Evolutionary conservation across 140 eudicot species (phyloP).

Genomic region (Oenanthe javanica): DNA sequence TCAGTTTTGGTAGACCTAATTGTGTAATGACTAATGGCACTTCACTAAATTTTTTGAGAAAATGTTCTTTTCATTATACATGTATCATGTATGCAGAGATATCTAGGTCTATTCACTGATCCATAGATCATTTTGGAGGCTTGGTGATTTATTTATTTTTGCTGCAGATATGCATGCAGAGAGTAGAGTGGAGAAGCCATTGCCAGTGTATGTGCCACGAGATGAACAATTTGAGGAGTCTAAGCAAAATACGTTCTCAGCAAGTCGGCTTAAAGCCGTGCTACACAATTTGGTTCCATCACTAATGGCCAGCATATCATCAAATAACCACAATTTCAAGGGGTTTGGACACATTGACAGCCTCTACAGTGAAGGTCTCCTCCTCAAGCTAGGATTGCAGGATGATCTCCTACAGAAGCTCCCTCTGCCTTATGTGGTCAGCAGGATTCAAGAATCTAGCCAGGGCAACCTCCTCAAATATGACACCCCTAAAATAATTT

Average conservation of each 20-base stretch:
- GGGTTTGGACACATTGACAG: slow-evolving; percentile 82
- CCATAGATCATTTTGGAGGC: background rate
- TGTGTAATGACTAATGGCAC: background rate
- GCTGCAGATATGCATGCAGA: slow-evolving; percentile 54
- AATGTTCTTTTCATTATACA: background rate
- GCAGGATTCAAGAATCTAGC: slow-evolving; percentile 49
- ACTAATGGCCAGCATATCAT: slow-evolving; percentile 72
- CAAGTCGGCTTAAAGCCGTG: slow-evolving; percentile 76
- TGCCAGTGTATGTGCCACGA: slow-evolving; percentile 91
- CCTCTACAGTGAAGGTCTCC: slow-evolving; percentile 75
- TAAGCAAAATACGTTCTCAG: slow-evolving; percentile 68
- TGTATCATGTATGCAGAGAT: background rate
- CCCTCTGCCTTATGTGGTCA: slow-evolving; percentile 63
- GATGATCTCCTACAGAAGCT: slow-evolving; percentile 73
- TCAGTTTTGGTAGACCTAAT: background rate
- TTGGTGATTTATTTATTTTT: slow-evolving; percentile 1
- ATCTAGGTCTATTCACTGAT: slow-evolving; percentile 1
- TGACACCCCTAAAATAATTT: slow-evolving; percentile 65
- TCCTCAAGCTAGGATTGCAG: slow-evolving; percentile 67
- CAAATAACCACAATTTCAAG: slow-evolving; percentile 67
- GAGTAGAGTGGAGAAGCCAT: slow-evolving; percentile 89
- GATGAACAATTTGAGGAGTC: slow-evolving; percentile 96
- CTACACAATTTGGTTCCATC: slow-evolving; percentile 75
- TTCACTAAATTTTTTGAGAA: background rate
- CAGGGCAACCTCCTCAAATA: slow-evolving; percentile 80